Evolutionary conservation across 176 grass and related monocot species (phyloP), one percentile per base, ranked within the genome.

Genomic region (Bromus sterilis): DNA sequence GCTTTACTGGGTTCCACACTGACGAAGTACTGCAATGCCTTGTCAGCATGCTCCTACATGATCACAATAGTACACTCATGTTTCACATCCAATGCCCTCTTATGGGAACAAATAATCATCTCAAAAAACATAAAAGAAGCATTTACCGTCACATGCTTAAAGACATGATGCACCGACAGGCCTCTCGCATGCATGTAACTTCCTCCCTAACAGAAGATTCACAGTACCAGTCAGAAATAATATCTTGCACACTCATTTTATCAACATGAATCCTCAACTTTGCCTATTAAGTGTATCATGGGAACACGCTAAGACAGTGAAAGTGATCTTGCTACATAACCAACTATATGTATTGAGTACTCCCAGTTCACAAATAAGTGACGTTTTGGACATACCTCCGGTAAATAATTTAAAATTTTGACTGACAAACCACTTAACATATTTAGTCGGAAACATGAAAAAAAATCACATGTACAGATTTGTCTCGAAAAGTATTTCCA

Each of bases 11-110:
- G 87, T 68, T 95, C 91, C 40, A 87, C 79, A 78, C 89, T 88
- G 53, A 95, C 43, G 65, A 95, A 99, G 90, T 99, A 95, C 64
- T 93, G 96, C 74, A 95, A 71, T 42, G 91, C 89, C 78, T 87
- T 96, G 58, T 92, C 93, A 87, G 97, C 93, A 92, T 96, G 84
- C 63, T 93, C 97, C 97, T 99, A 76, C 75, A 87, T 61, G 88
- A 84, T 83, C 42, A 86, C 86, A 88, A 56, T 32, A 59, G 56
- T 44, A 57, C 9, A 85, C 20, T 33, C 30, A 82, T 55, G 31
- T 44, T 79, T 75, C 6, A 13, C 30, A 64, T 63, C 20, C 55
- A 39, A 25, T 51, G 31, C 70, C 70, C 44, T 80, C 46, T 42
- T 51, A 67, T 61, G 14, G 31, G 34, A 61, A 66, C 9, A 76